Conservation (phyloP, 2,329 filamentous ascomycete genomes). For the Venturia aucupariae region DNA sequence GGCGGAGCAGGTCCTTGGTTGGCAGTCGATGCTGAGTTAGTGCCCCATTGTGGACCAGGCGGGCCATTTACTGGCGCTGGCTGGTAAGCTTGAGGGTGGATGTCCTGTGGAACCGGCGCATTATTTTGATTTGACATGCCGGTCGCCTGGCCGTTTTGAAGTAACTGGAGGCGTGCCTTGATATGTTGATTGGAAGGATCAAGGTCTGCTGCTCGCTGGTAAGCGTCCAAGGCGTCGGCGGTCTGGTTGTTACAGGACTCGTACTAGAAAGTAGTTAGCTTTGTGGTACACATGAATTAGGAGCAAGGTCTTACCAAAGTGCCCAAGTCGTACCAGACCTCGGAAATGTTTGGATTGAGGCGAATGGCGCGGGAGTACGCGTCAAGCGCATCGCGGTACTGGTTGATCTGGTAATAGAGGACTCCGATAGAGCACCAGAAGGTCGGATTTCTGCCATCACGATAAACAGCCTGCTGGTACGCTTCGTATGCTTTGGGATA, state of each 20-base stretch:
- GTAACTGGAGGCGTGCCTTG: constrained; percentile 82
- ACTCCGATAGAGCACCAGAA: constrained; percentile 99
- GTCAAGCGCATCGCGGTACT: constrained; percentile 95
- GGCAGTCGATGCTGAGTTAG: constrained; percentile 52
- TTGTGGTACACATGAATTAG: neutral
- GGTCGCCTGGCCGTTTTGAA: constrained; percentile 68
- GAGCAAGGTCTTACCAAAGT: constrained; percentile 60
- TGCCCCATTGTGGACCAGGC: constrained; percentile 82
- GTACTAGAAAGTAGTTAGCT: constrained; percentile 52
- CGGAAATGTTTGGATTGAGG: constrained; percentile 94
- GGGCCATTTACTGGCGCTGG: constrained; percentile 71
- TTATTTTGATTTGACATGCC: constrained; percentile 61
- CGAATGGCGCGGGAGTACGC: constrained; percentile 95
- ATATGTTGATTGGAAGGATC: constrained; percentile 92
- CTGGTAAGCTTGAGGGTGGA: constrained; percentile 91
- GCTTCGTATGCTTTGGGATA: constrained; percentile 98
- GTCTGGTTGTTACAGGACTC: constrained; percentile 99
- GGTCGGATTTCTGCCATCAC: constrained; percentile 92
- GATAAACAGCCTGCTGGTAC: constrained; percentile 97
- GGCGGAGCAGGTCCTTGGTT: constrained; percentile 56
- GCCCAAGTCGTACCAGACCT: constrained; percentile 97
- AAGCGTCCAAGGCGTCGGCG: constrained; percentile 89
- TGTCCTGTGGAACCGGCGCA: constrained; percentile 87
- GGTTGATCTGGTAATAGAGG: constrained; percentile 98
- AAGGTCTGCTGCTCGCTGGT: constrained; percentile 86